A percentile compares a stretch with the other conserved stretches of the same genome.
These are phyloP conservation scores for Kwoniella europaea DNA, from an alignment of 768 basidiomycete genomes.

Conservation along the genomic window DNA sequence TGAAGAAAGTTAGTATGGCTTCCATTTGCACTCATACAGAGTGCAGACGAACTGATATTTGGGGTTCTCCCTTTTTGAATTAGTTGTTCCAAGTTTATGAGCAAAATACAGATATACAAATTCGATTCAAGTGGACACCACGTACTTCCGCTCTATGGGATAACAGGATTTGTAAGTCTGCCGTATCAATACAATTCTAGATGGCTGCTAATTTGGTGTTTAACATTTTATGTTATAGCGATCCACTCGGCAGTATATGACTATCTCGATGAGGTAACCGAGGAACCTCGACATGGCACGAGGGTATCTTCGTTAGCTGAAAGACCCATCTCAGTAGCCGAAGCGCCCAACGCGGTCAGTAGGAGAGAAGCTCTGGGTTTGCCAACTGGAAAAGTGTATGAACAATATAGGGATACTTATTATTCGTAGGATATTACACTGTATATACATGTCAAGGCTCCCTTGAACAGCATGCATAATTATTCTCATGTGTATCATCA, in stretches of 20 bases:
- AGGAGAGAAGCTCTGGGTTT: slow-evolving; percentile 24
- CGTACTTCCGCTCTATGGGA: slow-evolving; percentile 70
- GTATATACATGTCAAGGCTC: background rate
- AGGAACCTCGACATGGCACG: slow-evolving; percentile 25
- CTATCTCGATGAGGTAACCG: slow-evolving; percentile 32
- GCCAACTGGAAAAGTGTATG: slow-evolving; percentile 8
- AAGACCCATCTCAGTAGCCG: slow-evolving; percentile 15
- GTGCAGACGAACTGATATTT: background rate
- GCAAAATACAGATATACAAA: slow-evolving; percentile 66
- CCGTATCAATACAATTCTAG: background rate
- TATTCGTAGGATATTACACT: slow-evolving; percentile 4
- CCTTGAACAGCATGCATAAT: no score
- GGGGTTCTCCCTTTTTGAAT: background rate
- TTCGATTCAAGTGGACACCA: slow-evolving; percentile 62
- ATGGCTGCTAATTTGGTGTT: background rate
- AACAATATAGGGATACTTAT: slow-evolving; percentile 11
- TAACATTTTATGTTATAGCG: background rate
- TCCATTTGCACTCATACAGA: no score
- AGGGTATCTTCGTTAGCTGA: slow-evolving; percentile 26
- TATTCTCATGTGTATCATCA: no score
- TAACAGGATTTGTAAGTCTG: slow-evolving; percentile 55
- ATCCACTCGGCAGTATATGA: slow-evolving; percentile 42
- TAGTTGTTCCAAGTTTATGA: slow-evolving; percentile 39
- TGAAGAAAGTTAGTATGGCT: slow-evolving; percentile 20
- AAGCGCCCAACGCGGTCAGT: slow-evolving; percentile 7